A percentile compares a stretch with the other conserved stretches of the same genome.
Evolutionary conservation across 2,329 filamentous ascomycete genomes (phyloP).

Genomic region (Penicillium glabrum): DNA sequence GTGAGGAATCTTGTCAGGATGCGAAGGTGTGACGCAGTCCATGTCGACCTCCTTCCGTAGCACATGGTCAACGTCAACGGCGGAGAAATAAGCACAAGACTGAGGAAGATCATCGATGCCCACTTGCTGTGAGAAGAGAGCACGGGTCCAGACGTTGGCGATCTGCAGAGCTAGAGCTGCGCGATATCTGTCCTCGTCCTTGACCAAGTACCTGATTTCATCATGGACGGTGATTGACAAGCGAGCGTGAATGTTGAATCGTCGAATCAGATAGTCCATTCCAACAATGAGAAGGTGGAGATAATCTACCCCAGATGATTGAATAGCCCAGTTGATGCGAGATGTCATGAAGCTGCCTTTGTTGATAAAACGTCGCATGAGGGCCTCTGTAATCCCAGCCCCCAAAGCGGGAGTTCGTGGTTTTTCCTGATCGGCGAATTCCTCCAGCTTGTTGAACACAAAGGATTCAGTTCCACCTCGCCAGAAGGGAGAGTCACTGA

Average conservation of each 20-base stretch:
- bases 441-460: conserved; percentile 96
- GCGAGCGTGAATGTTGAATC: conserved; percentile 81
- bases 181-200: conserved; percentile 80
- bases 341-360: conserved; percentile 93
- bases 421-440: conserved; percentile 91
- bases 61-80: conserved; percentile 91
- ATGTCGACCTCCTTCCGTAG: conserved; percentile 98
- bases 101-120: conserved; percentile 95
- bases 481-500: conserved; percentile 83
- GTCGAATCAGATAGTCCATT: conserved; percentile 90
- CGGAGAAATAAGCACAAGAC: conserved; percentile 91
- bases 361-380: conserved; percentile 83
- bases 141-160: conserved; percentile 92
- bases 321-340: conserved; percentile 98
- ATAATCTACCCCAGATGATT: conserved; percentile 96
- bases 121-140: conserved; percentile 96
- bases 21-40: conserved; percentile 91
- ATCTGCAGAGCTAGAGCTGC: conserved; percentile 91
- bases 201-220: conserved; percentile 92
- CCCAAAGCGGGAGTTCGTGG: conserved; percentile 90
- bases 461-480: conserved; percentile 94
- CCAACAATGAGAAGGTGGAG: conserved; percentile 87
- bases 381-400: conserved; percentile 91
- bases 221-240: conserved; percentile 95
- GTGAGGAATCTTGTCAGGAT: conserved; percentile 72